Base-by-base conservation (phyloP, 192 early-diverging fungal species). In the Backusella morwellensis region DNA sequence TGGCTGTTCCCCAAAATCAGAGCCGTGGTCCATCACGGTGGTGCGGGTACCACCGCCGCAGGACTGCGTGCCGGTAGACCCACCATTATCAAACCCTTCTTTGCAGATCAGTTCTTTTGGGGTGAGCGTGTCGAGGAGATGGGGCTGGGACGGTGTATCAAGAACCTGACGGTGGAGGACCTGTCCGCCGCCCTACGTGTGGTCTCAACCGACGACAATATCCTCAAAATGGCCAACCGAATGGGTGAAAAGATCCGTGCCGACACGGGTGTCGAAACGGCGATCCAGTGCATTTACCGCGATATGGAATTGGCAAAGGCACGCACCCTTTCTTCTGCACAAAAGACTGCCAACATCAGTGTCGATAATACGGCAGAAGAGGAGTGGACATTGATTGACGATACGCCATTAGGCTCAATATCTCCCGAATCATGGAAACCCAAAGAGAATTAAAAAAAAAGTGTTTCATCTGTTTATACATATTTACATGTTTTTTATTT, bases 11-110 rank as follows among this genome's bases (percentile, higher is more conserved):
- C 89, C 9, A 76, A 86, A 47, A 74, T 92, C 5, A 52, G 84
- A 8, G 92, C 83, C 8, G 92, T 93, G 19, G 86, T 94, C 8
- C 93, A 95, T 81, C 93, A 95, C 75, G 93, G 93, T 66, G 93
- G 93, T 29, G 92, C 93, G 6, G 93, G 93, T 8, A 94, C 93
- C 6, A 88, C 88, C 0, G 86, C 90, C 1, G 93, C 93, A 6
- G 93, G 92, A 35, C 67, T 95, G n/a, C 86, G 91, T 3, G 91
- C 89, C 4, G 93, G 93, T 17, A 82, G 85, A 67, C 92, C 93
- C 6, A 93, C 92, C 1, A 79, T 93, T 23, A 83, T 95, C 42
- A 89, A 90, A 69, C 93, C 93, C 21, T 95, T 91, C 74, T 91
- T 90, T 84, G 89, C 87, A 17, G 89, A 91, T 32, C 89, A 89